These are phyloP conservation scores for Ottelia alismoides DNA, from an alignment of 106 monocot genomes.

Conservation along the genomic window DNA sequence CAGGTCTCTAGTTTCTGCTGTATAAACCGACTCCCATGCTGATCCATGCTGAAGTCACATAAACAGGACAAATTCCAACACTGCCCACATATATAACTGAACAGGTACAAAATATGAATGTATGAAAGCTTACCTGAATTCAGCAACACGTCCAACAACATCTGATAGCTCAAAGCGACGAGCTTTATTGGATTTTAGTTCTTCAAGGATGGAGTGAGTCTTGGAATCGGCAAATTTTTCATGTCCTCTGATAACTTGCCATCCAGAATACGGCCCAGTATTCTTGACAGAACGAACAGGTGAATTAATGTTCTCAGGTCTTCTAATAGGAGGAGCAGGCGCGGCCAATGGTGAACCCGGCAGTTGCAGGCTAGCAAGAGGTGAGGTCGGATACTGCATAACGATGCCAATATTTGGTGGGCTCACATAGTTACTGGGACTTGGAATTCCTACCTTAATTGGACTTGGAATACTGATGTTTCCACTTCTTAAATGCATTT, in stretches of 20 bases:
- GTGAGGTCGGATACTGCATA: constrained; percentile 50
- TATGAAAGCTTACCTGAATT: constrained; percentile 79
- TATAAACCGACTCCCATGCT: constrained; percentile 95
- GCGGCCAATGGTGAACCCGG: constrained; percentile 27
- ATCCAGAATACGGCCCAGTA: constrained; percentile 32
- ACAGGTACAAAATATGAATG: too few species aligned
- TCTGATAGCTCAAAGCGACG: constrained; percentile 72
- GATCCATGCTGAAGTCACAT: constrained; percentile 72
- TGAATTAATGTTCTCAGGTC: constrained; percentile 42
- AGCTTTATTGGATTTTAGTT: constrained; percentile 58
- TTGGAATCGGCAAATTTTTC: constrained; percentile 54
- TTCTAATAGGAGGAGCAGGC: constrained; percentile 26
- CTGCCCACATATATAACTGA: not conserved
- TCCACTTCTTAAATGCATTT: constrained; percentile 27
- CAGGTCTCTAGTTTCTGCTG: constrained; percentile 93
- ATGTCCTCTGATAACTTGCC: constrained; percentile 46
- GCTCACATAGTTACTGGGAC: constrained; percentile 45
- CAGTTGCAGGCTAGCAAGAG: constrained; percentile 34
- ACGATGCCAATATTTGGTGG: constrained; percentile 26
- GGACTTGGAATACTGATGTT: constrained; percentile 13
- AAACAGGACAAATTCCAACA: not conserved
- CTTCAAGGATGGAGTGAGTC: constrained; percentile 67
- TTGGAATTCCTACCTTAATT: constrained; percentile 18
- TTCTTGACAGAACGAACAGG: constrained; percentile 22
- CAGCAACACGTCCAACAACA: constrained; percentile 71